Percentiles rank a stretch among this genome's conserved stretches.
Conservation (phyloP, 805 yeast species). For the Kazachstania bromeliacearum region DNA sequence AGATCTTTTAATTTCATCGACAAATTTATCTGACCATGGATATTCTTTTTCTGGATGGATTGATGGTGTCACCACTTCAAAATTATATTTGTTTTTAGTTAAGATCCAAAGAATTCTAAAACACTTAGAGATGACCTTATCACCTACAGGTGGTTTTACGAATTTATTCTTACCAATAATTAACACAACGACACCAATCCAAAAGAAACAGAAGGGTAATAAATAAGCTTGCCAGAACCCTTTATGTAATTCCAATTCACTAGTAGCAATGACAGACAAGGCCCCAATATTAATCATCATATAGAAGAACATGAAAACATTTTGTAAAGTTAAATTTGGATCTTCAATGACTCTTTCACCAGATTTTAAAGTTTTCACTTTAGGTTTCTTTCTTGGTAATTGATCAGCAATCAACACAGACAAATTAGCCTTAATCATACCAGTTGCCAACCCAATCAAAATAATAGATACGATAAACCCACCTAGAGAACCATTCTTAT, state of each 20-base stretch:
- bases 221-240: slow-evolving; percentile 72
- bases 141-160: slow-evolving; percentile 51
- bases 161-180: slow-evolving; percentile 45
- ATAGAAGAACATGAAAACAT: slow-evolving; percentile 68
- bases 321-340: slow-evolving; percentile 62
- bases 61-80: slow-evolving; percentile 52
- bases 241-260: slow-evolving; percentile 54
- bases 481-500: slow-evolving; percentile 46
- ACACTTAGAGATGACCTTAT: slow-evolving; percentile 48
- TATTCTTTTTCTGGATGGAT: slow-evolving; percentile 37
- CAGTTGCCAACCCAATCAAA: slow-evolving; percentile 66
- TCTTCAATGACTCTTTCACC: slow-evolving; percentile 65
- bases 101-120: slow-evolving; percentile 39
- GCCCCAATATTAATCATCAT: slow-evolving; percentile 70
- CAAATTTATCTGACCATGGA: slow-evolving; percentile 60
- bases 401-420: slow-evolving; percentile 66
- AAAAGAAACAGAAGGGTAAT: slow-evolving; percentile 61
- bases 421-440: slow-evolving; percentile 71
- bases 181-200: slow-evolving; percentile 46
- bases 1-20: slow-evolving; percentile 62
- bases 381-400: slow-evolving; percentile 51
- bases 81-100: slow-evolving; percentile 38
- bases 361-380: slow-evolving; percentile 43
- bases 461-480: slow-evolving; percentile 41
- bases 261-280: slow-evolving; percentile 65